Base-by-base conservation (phyloP, 768 basidiomycete genomes). In the Termitomyces sp. region DNA sequence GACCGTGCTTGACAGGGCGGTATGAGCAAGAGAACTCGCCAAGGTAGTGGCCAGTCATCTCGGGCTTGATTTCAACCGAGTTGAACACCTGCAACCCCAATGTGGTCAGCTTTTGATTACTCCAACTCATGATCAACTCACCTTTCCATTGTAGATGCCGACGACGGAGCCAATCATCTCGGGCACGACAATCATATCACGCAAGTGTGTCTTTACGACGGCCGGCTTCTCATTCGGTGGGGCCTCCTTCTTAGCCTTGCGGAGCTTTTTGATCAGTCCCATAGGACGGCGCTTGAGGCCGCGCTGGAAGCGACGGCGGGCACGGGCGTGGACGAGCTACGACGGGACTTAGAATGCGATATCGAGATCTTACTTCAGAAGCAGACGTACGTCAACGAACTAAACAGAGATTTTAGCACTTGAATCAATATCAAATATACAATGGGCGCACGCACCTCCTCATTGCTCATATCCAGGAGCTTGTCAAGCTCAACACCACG, bases 1-100 rank as follows among this genome's bases (percentile, higher is more conserved):
- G 94, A 84, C 96, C 96, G 82, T 99, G 96, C 82, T 95, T 95
- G 75, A 99, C 96, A 66, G 96, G 96, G 70, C 89, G 84, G 89
- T 97, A 98, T 57, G 96, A 94, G 79, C 91, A 91, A 29, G 91
- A 91, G 78, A 91, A 92, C 78, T 99, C 97, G 60, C 82, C 97
- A 70, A 98, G 94, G 80, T 99, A 98, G 85, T 96, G 95, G 56
- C 97, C 97, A 60, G 90, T 92, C 97, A 99, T 99, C 76, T 99
- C 97, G 62, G 97, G 95, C 81, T 96, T 98, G 81, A 98, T 95
- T 77, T 98, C 96, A 60, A 98, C 94, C 40, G 93, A 87, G 80
- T 93, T 94, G 82, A 94, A 94, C 58, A 88, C 86, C 89, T 92
- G 53, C 32, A 15, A 42, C 50, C 35, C 33, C 44, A 10, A 25